Evolutionary conservation across 2,329 filamentous ascomycete genomes (phyloP), one percentile per base, ranked within the genome.

Genomic region (Claviceps sp.): DNA sequence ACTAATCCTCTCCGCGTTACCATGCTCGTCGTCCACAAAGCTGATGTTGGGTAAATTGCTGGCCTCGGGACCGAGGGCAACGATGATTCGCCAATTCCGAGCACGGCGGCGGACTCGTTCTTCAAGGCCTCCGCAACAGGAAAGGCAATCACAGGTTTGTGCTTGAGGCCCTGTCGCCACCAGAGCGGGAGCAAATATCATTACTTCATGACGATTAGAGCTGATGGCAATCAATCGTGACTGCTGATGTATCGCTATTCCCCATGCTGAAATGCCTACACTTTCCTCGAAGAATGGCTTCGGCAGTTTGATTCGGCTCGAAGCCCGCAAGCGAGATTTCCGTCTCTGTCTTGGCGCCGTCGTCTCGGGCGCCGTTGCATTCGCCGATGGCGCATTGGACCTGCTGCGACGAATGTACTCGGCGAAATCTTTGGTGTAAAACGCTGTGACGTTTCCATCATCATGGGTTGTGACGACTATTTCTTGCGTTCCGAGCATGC

Each of bases 181-280:
- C 46, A 73, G 61, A 5, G 71, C 72, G 56, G 73, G 71, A 1
- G 73, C 74, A 58, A 80, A 81, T 1, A 81, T 72, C 0, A 70
- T 75, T 6, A 77, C 66, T 55, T 77, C 74, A 50, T 63, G 62
- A 4, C 75, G 78, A 63, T 98, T 98, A 0, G 86, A 82, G 59
- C 86, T 87, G 41, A 94, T 84, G 0, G 91, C 93, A 56, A 98
- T 85, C 55, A 96, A 72, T 0, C 90, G 81, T n/a, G 87, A 88
- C 56, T 82, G 72, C 55, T 80, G 76, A 64, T 97, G 91, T 11
- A 95, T 76, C 7, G 88, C 85, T 47, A 95, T 68, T 0, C 91
- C 93, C 93, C 93, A 98, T 2, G 90, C 91, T 54, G 87, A 91
- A 24, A 69, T 70, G 1, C 79, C 79, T 2, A 95, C 88, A 62